phyloP scores from a whole-genome alignment of 1,139 yeast genomes.

The Candida sp. region DNA sequence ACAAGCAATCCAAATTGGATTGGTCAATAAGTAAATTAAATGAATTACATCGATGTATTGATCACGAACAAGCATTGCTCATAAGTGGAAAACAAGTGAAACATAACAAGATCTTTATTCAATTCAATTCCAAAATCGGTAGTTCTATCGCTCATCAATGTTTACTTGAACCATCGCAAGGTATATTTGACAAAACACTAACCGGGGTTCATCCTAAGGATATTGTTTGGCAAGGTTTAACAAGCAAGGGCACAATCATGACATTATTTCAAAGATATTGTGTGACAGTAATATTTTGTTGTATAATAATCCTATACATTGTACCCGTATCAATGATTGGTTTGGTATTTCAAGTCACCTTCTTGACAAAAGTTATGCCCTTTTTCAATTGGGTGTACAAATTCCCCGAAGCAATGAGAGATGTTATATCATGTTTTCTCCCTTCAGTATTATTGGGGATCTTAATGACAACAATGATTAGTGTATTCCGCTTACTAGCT shows the following conservation, averaged over 20 bases:
- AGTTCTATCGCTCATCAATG: conserved; percentile 57
- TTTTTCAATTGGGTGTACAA: conserved; percentile 47
- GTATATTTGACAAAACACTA: conserved; percentile 37
- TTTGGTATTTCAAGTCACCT: conserved; percentile 60
- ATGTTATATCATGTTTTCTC: conserved; percentile 51
- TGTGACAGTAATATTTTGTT: conserved; percentile 40
- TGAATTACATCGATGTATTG: conserved; percentile 15
- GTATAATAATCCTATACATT: conserved; percentile 58
- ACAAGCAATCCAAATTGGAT: conserved; percentile 14
- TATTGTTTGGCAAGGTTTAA: conserved; percentile 56
- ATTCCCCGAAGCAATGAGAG: conserved; percentile 52
- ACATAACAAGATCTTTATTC: conserved; percentile 47
- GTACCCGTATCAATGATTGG: conserved; percentile 74
- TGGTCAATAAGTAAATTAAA: conserved; percentile 29
- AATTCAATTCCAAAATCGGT: conserved; percentile 44
- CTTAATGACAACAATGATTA: conserved; percentile 54
- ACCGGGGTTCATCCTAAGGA: conserved; percentile 57
- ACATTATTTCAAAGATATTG: conserved; percentile 33
- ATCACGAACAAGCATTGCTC: conserved; percentile 16
- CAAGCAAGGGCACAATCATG: conserved; percentile 27
- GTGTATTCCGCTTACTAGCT: conserved; percentile 47
- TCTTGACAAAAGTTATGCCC: conserved; percentile 53
- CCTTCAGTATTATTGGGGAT: conserved; percentile 61
- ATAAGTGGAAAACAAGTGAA: conserved; percentile 16
- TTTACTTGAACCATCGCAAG: conserved; percentile 40